A percentile compares a stretch with the other conserved stretches of the same genome.
These are phyloP conservation scores for Hysterangium stoloniferum DNA, from an alignment of 768 basidiomycete genomes.

Conservation along the genomic window DNA sequence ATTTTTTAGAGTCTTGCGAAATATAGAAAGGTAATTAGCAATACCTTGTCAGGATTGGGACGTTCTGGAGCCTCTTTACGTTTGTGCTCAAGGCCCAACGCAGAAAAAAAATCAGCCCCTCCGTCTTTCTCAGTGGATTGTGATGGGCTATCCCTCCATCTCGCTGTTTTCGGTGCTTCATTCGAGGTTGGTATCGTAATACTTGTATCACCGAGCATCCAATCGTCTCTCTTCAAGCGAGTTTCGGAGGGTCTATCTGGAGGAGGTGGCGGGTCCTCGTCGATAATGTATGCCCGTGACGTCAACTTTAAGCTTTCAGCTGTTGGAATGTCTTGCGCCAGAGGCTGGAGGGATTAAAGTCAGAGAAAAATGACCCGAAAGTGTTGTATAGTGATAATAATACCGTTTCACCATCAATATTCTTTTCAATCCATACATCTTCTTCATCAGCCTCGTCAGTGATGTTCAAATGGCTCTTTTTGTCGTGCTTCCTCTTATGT, in stretches of 20 bases:
- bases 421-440: slow-evolving; percentile 85
- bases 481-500: slow-evolving; percentile 7
- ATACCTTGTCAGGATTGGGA: slow-evolving; percentile 67
- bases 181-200: slow-evolving; percentile 1
- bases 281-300: slow-evolving; percentile 45
- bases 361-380: slow-evolving; percentile 4
- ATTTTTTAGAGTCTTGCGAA: slow-evolving; percentile 25
- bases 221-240: slow-evolving; percentile 64
- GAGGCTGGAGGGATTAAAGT: slow-evolving; percentile 33
- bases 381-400: slow-evolving; percentile 17
- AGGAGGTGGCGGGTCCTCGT: slow-evolving; percentile 42
- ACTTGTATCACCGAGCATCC: slow-evolving; percentile 58
- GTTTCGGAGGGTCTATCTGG: slow-evolving; percentile 39
- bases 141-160: no score
- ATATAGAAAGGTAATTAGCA: slow-evolving; percentile 13
- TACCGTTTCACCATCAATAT: slow-evolving; percentile 71
- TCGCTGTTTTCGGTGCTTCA: neutral
- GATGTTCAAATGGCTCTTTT: neutral
- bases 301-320: slow-evolving; percentile 61
- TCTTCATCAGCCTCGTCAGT: slow-evolving; percentile 36
- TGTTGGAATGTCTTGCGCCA: slow-evolving; percentile 71
- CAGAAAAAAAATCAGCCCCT: slow-evolving; percentile 84
- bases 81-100: slow-evolving; percentile 67
- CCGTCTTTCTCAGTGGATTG: slow-evolving; percentile 43
- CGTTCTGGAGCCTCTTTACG: slow-evolving; percentile 52